Evolutionary conservation across 371 early-diverging fungal genomes (phyloP).

Genomic region (Sporodiniella umbellata): DNA sequence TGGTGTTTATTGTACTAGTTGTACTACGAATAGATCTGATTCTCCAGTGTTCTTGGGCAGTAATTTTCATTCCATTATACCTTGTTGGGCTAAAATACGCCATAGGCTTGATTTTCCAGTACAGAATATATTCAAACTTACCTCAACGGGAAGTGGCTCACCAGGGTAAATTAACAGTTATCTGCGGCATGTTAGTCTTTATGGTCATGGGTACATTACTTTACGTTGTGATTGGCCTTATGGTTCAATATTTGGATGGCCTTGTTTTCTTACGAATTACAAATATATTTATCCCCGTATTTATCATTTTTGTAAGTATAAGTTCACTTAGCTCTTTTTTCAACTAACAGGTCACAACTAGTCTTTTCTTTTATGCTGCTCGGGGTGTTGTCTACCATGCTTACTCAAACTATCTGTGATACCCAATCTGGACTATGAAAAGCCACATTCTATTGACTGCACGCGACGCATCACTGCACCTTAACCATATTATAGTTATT

Average conservation of each 20-base stretch:
- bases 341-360: no score
- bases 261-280: constrained; percentile 48
- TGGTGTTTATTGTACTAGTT: constrained; percentile 58
- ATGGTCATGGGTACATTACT: constrained; percentile 50
- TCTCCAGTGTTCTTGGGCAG: constrained; percentile 62
- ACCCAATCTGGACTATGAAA: constrained; percentile 25
- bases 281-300: constrained; percentile 77
- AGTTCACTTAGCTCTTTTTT: neutral
- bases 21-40: constrained; percentile 56
- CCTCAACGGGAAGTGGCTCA: constrained; percentile 48
- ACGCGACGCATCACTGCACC: constrained; percentile 23
- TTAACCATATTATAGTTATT: no score
- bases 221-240: constrained; percentile 71
- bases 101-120: constrained; percentile 46
- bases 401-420: constrained; percentile 30
- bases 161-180: constrained; percentile 53
- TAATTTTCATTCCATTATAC: constrained; percentile 81
- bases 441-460: constrained; percentile 5
- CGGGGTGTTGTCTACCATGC: constrained; percentile 76
- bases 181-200: constrained; percentile 48
- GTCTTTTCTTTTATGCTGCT: constrained; percentile 63
- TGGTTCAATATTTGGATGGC: constrained; percentile 64
- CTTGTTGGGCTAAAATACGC: constrained; percentile 61
- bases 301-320: constrained; percentile 60
- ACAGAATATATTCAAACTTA: constrained; percentile 40